phyloP scores from a whole-genome alignment of 1,284 basidiomycete genomes.

The Trichosporon asahii region DNA sequence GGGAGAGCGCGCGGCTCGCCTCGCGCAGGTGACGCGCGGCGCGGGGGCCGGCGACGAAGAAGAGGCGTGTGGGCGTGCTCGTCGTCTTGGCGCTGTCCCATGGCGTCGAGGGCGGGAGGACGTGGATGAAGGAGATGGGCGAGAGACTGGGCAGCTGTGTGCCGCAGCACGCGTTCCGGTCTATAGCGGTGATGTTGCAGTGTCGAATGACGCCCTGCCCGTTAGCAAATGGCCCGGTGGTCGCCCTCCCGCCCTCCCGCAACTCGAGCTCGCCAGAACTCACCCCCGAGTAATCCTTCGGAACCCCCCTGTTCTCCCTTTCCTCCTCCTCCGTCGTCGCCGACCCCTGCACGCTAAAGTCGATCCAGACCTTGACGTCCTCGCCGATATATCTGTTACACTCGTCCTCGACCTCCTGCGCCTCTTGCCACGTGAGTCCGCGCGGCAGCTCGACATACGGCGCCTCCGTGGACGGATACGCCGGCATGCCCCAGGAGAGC shows the following conservation, averaged over 20 bases:
- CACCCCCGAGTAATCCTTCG: conserved; percentile 49
- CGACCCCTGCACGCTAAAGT: conserved; percentile 35
- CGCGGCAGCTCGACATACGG: conserved; percentile 75
- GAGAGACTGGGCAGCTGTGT: conserved; percentile 60
- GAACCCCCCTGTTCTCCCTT: conserved; percentile 66
- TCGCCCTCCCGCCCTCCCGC: conserved; percentile 58
- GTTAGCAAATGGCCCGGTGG: too few relatives aligned
- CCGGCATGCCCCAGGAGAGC: conserved; percentile 64
- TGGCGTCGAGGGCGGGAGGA: conserved; percentile 53
- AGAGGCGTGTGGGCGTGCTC: conserved; percentile 64
- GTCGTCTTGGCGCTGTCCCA: conserved; percentile 45
- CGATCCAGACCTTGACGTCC: conserved; percentile 39
- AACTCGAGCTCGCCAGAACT: conserved; percentile 19
- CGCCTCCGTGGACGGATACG: conserved; percentile 60
- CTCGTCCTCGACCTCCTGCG: conserved; percentile 61
- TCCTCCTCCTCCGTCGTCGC: conserved; percentile 50
- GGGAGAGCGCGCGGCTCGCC: conserved; percentile 59
- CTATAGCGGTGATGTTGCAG: conserved; percentile 73
- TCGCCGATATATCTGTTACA: conserved; percentile 61
- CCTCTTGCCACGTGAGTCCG: conserved; percentile 64
- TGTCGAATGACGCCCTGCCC: conserved; percentile 69
- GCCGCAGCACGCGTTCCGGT: conserved; percentile 79
- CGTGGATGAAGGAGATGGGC: conserved; percentile 44
- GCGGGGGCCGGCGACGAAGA: conserved; percentile 75
- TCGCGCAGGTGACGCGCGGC: conserved; percentile 62